phyloP scores from a whole-genome alignment of 805 yeast species.

The Isabelozyma gotoi region DNA sequence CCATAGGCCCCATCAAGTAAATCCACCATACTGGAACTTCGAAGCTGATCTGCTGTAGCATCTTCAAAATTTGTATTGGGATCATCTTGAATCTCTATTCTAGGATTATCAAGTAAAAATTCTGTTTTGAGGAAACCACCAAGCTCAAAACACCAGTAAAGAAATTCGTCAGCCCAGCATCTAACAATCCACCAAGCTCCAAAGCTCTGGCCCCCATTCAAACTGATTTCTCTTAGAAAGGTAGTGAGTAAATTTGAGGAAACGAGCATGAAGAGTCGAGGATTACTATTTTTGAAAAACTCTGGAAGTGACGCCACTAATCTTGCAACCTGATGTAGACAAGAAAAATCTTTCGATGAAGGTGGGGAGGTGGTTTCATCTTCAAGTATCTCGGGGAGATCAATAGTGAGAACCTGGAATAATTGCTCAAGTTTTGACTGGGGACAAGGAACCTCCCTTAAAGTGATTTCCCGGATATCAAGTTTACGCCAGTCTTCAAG shows the following conservation, averaged over 20 bases:
- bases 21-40: conserved; percentile 9
- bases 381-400: conserved; percentile 18
- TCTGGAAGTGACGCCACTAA: conserved; percentile 44
- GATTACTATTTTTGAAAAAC: conserved; percentile 49
- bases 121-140: conserved; percentile 50
- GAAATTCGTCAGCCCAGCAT: conserved; percentile 76
- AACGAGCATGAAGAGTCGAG: conserved; percentile 55
- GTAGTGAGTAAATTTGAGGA: conserved; percentile 55
- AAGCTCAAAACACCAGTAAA: conserved; percentile 64
- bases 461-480: conserved; percentile 44
- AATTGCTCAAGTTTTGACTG: conserved; percentile 27
- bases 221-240: conserved; percentile 60
- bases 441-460: conserved; percentile 54
- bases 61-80: conserved; percentile 1
- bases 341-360: conserved; percentile 1
- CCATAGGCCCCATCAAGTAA: conserved; percentile 16
- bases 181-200: conserved; percentile 75
- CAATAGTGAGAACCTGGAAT: conserved; percentile 30
- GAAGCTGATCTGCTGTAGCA: background rate
- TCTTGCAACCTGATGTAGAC: conserved; percentile 11
- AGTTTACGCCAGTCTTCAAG: conserved; percentile 57
- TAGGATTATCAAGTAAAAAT: conserved; percentile 7
- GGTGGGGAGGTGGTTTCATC: conserved; percentile 1
- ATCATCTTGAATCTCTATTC: background rate
- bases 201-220: conserved; percentile 58